These are phyloP conservation scores for Pyrus betulifolia DNA, from an alignment of 306 rosid species.

Conservation along the genomic window DNA sequence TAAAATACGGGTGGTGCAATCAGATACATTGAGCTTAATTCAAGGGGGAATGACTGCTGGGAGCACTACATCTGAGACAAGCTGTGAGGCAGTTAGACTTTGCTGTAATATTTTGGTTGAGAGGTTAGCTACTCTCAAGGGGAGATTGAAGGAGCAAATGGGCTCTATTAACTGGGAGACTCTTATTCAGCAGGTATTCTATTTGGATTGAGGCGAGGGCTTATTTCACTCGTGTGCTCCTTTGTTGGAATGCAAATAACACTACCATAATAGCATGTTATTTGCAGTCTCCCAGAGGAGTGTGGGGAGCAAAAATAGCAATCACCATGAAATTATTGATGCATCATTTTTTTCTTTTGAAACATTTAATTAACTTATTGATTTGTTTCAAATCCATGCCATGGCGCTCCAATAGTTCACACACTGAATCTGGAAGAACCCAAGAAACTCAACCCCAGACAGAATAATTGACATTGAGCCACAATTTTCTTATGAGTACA, in stretches of 20 bases:
- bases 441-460: neutral
- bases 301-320: neutral
- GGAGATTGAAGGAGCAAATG: constrained; percentile 46
- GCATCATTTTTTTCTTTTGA: neutral
- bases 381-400: neutral
- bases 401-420: neutral
- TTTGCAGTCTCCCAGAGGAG: neutral
- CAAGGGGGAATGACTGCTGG: too few relatives aligned
- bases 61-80: too few relatives aligned
- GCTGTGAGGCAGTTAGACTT: too few relatives aligned
- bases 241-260: neutral
- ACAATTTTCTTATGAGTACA: neutral
- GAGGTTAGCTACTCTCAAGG: too few relatives aligned
- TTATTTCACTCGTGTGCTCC: neutral
- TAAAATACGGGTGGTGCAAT: too few relatives aligned
- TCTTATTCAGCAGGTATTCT: constrained; percentile 62
- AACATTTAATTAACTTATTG: neutral
- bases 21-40: too few relatives aligned
- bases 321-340: neutral
- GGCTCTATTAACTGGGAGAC: constrained; percentile 63
- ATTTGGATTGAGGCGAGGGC: neutral
- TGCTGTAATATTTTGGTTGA: too few relatives aligned
- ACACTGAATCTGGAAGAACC: neutral
- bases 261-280: neutral
- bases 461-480: neutral